These are phyloP conservation scores for Paramecium caudatum DNA, from an alignment of 73 alveolate species.

Conservation along the genomic window DNA sequence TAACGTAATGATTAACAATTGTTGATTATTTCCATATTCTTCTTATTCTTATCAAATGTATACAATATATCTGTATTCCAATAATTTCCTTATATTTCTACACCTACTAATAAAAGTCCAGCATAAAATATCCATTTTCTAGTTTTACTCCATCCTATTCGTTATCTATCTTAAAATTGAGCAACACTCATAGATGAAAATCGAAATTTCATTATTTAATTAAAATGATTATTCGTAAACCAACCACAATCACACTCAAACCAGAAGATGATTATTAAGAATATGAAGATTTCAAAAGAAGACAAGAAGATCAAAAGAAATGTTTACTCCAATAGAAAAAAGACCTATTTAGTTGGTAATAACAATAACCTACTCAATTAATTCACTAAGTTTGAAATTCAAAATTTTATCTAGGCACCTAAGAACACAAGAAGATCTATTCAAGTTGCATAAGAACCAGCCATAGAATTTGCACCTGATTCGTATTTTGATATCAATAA, in stretches of 20 bases:
- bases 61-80: constrained; percentile 5
- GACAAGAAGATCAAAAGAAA: constrained; percentile 38
- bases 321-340: constrained; percentile 4
- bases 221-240: constrained; percentile 62
- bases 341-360: constrained; percentile 5
- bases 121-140: constrained; percentile 49
- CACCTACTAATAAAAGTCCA: background rate
- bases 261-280: constrained; percentile 68
- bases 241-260: constrained; percentile 65
- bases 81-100: constrained; percentile 36
- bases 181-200: constrained; percentile 42
- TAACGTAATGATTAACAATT: background rate
- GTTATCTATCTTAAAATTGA: background rate
- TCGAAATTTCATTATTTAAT: constrained; percentile 38
- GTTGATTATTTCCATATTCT: background rate
- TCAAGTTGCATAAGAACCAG: background rate
- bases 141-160: constrained; percentile 40
- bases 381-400: constrained; percentile 33
- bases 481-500: constrained; percentile 11
- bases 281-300: constrained; percentile 58
- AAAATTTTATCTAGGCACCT: background rate
- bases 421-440: constrained; percentile 42
- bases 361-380: background rate
- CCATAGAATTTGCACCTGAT: constrained; percentile 24
- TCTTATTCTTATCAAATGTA: background rate